Evolutionary conservation across 2,329 filamentous ascomycete genomes (phyloP), one percentile per base, ranked within the genome.

Genomic region (Penicillium vulpinum): DNA sequence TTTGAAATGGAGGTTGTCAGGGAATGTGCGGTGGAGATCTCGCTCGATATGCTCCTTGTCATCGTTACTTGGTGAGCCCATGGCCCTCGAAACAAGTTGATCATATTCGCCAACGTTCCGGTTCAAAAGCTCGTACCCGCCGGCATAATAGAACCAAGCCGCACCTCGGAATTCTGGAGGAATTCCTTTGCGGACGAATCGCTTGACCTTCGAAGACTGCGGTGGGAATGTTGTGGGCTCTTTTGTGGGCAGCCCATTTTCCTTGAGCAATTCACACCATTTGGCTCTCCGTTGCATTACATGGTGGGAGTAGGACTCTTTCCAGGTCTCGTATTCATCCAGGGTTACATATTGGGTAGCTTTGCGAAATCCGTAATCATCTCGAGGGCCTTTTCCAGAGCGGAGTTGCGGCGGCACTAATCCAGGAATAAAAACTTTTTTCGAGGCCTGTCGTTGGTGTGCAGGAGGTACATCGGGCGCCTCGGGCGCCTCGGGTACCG

Each of bases 111-210:
- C 90, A 5, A 86, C 83, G 65, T 95, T 85, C 68, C 90, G 88
- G 50, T 86, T 84, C 58, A 96, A 74, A 62, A 91, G 88, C 44
- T 87, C 86, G 24, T 91, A 91, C 1, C 93, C 93, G 21, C 91
- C 91, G 11, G 92, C 91, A 71, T 97, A 97, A 77, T 90, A 97
- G 74, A 96, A 97, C 93, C 93, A 97, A 44, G 93, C 93, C 6
- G 90, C 89, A n/a, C 93, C 93, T 68, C 93, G 86, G 86, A 92
- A 96, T 63, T 96, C 91, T 0, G 92, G 91, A 3, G 93, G 93
- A 48, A 97, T 93, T 16, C 93, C 93, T 74, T 97, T 97, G 50
- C 92, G 87, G 47, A 96, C 85, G 70, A 94, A 97, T 18, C 92
- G 85, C 76, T 95, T 96, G 41, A 94, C 86, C 75, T 95, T 96